A percentile compares a stretch with the other conserved stretches of the same genome.
Evolutionary conservation across 805 yeast genomes (phyloP).

Genomic region (Starmerella bombi): DNA sequence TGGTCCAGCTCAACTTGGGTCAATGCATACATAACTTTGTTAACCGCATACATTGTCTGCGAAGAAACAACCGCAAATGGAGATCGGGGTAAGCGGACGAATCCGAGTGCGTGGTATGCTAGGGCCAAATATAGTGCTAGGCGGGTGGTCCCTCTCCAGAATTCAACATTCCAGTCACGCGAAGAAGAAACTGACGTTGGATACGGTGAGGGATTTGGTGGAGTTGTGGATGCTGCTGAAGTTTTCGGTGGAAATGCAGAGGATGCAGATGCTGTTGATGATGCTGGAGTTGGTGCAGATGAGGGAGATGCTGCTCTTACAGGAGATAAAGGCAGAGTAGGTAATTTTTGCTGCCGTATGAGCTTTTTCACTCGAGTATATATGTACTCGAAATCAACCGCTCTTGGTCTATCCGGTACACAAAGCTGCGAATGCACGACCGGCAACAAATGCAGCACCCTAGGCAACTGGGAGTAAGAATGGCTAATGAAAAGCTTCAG

Average conservation of each 20-base stretch:
- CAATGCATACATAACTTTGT: constrained; percentile 17
- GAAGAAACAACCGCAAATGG: constrained; percentile 11
- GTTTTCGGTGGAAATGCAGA: too few species aligned
- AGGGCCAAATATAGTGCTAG: constrained; percentile 14
- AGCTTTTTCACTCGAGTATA: constrained; percentile 1
- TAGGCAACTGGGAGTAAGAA: not conserved
- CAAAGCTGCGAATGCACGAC: constrained; percentile 11
- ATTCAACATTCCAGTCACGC: too few species aligned
- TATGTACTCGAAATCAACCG: constrained; percentile 12
- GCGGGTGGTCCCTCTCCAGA: not conserved
- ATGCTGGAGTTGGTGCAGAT: too few species aligned
- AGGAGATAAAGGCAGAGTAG: too few species aligned
- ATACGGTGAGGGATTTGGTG: too few species aligned
- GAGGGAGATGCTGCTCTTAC: too few species aligned
- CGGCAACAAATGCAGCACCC: constrained; percentile 5
- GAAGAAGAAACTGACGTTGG: too few species aligned
- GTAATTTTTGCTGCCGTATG: too few species aligned
- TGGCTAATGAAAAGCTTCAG: not conserved
- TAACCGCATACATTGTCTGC: constrained; percentile 7
- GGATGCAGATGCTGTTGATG: too few species aligned
- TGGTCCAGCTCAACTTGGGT: constrained; percentile 15
- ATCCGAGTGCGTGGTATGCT: constrained; percentile 10
- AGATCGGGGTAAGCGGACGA: constrained; percentile 11
- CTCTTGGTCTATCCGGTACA: constrained; percentile 6
- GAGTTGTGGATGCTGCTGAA: too few species aligned